phyloP scores from a whole-genome alignment of 257 asterid genomes.

The Gardenia jasminoides region DNA sequence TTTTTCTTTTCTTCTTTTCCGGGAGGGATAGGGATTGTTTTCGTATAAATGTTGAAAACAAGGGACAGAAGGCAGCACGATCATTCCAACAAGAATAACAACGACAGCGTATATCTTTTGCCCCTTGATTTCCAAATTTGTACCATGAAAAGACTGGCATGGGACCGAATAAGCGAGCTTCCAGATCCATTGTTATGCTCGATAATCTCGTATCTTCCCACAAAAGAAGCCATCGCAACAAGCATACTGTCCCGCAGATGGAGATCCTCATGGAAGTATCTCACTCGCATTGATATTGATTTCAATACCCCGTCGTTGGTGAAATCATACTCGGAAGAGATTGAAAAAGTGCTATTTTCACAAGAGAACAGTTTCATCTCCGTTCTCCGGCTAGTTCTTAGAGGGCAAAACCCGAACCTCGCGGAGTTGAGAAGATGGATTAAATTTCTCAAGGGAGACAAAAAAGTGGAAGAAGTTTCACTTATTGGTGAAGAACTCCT shows the following conservation, averaged over 20 bases:
- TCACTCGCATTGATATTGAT: neutral
- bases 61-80: no score
- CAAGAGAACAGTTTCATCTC: neutral
- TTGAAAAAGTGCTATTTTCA: neutral
- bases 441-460: neutral
- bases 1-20: no score
- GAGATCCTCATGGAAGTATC: neutral
- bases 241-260: neutral
- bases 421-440: neutral
- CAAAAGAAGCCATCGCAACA: neutral
- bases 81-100: no score
- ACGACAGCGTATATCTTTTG: no score
- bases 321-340: no score
- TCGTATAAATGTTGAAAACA: no score
- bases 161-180: neutral
- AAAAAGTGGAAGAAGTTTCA: neutral
- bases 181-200: neutral
- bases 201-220: constrained; percentile 12
- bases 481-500: neutral
- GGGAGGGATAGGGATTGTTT: no score
- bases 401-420: neutral
- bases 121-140: no score
- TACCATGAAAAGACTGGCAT: neutral
- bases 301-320: neutral
- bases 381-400: neutral